These are phyloP conservation scores for Phlebiopsis flavidoalba DNA, from an alignment of 768 basidiomycete genomes.

Conservation along the genomic window DNA sequence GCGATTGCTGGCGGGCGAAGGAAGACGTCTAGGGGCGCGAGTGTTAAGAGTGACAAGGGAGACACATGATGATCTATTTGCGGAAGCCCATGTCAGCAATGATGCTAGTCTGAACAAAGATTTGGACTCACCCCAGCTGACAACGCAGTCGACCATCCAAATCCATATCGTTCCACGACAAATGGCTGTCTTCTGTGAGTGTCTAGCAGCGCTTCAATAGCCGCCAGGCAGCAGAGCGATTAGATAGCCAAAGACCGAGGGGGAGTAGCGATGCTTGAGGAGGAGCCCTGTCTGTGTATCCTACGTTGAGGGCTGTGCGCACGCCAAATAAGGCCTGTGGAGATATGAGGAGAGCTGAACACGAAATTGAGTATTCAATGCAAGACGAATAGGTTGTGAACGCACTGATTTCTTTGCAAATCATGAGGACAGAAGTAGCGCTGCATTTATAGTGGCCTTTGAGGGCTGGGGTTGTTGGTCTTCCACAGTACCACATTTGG, in stretches of 20 bases:
- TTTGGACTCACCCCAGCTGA: slow-evolving; percentile 55
- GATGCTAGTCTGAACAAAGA: background rate
- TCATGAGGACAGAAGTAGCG: slow-evolving; percentile 17
- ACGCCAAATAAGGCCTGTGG: slow-evolving; percentile 67
- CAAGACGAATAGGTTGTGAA: background rate
- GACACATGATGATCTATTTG: slow-evolving; percentile 38
- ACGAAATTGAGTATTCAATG: background rate
- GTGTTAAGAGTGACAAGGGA: slow-evolving; percentile 34
- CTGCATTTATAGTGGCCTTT: slow-evolving; percentile 14
- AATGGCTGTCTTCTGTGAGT: slow-evolving; percentile 36
- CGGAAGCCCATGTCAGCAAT: background rate
- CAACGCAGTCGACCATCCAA: slow-evolving; percentile 63
- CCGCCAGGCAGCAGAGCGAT: slow-evolving; percentile 67
- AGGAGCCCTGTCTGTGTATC: slow-evolving; percentile 45
- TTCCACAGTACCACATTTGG: slow-evolving; percentile 17
- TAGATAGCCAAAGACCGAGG: slow-evolving; percentile 70
- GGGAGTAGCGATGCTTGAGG: slow-evolving; percentile 56
- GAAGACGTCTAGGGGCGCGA: slow-evolving; percentile 31
- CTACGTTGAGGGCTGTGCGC: slow-evolving; percentile 61
- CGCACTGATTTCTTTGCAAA: slow-evolving; percentile 26
- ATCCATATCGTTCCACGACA: slow-evolving; percentile 38
- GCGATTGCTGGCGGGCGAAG: slow-evolving; percentile 29
- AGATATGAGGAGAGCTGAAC: slow-evolving; percentile 54
- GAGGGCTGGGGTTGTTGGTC: slow-evolving; percentile 10
- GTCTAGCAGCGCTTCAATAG: slow-evolving; percentile 47